Base-by-base conservation (phyloP, 148 eudicot genomes). In the Heliamphora exappendiculata region DNA sequence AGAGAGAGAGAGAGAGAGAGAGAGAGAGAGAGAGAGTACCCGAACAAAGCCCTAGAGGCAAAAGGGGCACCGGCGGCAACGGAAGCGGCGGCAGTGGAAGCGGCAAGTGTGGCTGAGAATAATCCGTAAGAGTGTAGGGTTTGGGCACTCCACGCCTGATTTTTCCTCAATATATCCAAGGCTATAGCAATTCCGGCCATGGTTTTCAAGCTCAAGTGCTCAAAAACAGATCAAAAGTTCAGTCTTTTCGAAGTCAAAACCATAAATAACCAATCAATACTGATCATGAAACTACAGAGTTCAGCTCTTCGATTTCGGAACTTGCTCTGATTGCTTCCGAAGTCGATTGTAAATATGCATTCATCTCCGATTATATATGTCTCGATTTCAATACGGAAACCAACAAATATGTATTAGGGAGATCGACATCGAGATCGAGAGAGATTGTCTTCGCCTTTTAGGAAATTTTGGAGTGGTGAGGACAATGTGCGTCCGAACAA, bases 111-210 rank as follows among this genome's bases (percentile, higher is more conserved):
- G 54, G 90, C 88, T 20, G 94, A 83, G 65, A 89, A 85, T 12
- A 86, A 77, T 33, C 94, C 87, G 57, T 75, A 63, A 0, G 91
- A 93, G 60, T 85, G 88, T 50, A 88, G 70, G 53, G 84, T 63
- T 75, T 85, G 79, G 74, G 45, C 34, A 70, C 68, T 73, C 60
- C 86, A 85, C 66, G 76, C 84, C 4, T 88, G 91, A 70, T 88
- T 86, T 79, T 85, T 91, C 79, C 84, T 84, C 50, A 91, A 36
- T 67, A 91, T 88, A 87, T 91, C 98, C 72, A 88, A 71, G 20
- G 85, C n/a, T 76, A 91, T 37, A 73, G 82, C 91, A 49, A 91
- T 86, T 58, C 91, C 92, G 67, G 92, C 81, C 97, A 93, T 93
- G 68, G 64, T 1, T 20, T 53, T 33, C 19, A 74, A 74, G 20